Evolutionary conservation across 1,284 basidiomycete species (phyloP), one percentile per base, ranked within the genome.

Genomic region (Irpex lacteus): DNA sequence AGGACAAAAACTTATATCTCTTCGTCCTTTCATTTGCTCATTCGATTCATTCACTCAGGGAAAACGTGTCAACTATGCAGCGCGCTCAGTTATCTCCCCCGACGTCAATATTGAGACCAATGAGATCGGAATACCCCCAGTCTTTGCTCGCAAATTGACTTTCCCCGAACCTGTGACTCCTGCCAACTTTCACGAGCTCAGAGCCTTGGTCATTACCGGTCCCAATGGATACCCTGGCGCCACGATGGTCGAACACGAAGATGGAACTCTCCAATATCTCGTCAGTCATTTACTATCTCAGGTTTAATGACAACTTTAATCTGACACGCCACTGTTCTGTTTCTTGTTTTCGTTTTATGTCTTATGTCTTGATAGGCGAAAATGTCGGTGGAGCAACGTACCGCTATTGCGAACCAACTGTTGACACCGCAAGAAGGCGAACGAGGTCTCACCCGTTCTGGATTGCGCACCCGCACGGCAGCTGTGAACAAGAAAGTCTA

Each of bases 101-200:
- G 98, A 99, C 74, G 95, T 98, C 74, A 99, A 99, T 77, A 98
- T 99, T 70, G 98, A 99, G 80, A 96, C 98, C 47, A 98, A 96
- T 77, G 98, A 99, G 77, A 99, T 99, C 66, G 98, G 98, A 62
- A 89, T 99, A 32, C 98, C 98, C 11, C 98, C 98, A 50, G 93
- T 99, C 62, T 99, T 99, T 75, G 98, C 98, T 2, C 88, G 91
- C 71, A 98, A 98, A 75, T 82, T 99, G 70, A 99, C 98, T 4
- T 99, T 95, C 77, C 96, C 98, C 9, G 98, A 98, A 77, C 96
- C 97, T 2, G 98, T 99, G 40, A 99, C 96, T 2, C 86, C 90
- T 36, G 85, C 90, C 70, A 99, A 99, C 77, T 88, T 98, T 66
- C 89, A 95, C 68, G 88, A 94, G 73, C 82, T 99, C 82, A 88